These are phyloP conservation scores for Solanum bulbocastanum DNA, from an alignment of 257 asterid species.

Conservation along the genomic window DNA sequence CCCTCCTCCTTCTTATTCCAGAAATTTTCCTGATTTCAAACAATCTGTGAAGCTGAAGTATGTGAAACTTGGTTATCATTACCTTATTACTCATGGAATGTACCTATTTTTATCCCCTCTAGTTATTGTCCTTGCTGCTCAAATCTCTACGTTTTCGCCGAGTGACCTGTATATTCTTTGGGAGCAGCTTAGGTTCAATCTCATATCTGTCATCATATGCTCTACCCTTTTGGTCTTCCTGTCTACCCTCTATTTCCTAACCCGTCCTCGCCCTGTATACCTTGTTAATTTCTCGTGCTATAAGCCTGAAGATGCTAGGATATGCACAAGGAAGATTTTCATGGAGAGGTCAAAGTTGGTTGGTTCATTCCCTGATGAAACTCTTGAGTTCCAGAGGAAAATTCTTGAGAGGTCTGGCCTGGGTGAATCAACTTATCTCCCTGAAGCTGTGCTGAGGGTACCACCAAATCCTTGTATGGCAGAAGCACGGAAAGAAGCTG, in stretches of 20 bases:
- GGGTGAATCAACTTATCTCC: slow-evolving; percentile 19
- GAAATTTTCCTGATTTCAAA: slow-evolving; percentile 22
- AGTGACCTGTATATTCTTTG: slow-evolving; percentile 12
- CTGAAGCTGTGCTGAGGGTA: slow-evolving; percentile 14
- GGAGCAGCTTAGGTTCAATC: slow-evolving; percentile 28
- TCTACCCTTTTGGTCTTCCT: slow-evolving; percentile 15
- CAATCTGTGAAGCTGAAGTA: slow-evolving; percentile 22
- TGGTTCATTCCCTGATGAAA: slow-evolving; percentile 11
- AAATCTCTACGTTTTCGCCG: slow-evolving; percentile 17
- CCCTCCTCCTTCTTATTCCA: slow-evolving; percentile 10
- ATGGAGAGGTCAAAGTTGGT: slow-evolving; percentile 12
- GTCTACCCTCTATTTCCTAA: slow-evolving; percentile 19
- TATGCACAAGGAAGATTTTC: slow-evolving; percentile 16
- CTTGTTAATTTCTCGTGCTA: slow-evolving; percentile 25
- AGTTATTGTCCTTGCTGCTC: slow-evolving; percentile 17
- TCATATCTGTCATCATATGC: slow-evolving; percentile 16
- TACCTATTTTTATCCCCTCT: slow-evolving; percentile 20
- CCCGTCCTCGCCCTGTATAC: slow-evolving; percentile 14
- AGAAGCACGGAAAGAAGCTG: slow-evolving; percentile 26
- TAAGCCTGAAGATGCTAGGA: slow-evolving; percentile 12
- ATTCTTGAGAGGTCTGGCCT: slow-evolving; percentile 24
- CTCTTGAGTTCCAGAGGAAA: slow-evolving; percentile 16
- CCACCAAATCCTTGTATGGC: slow-evolving; percentile 24
- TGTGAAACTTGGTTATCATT: slow-evolving; percentile 28
- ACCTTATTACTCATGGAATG: slow-evolving; percentile 31